These are phyloP conservation scores for Alloteropsis semialata DNA, from an alignment of 176 grass and related monocot species.

Conservation along the genomic window DNA sequence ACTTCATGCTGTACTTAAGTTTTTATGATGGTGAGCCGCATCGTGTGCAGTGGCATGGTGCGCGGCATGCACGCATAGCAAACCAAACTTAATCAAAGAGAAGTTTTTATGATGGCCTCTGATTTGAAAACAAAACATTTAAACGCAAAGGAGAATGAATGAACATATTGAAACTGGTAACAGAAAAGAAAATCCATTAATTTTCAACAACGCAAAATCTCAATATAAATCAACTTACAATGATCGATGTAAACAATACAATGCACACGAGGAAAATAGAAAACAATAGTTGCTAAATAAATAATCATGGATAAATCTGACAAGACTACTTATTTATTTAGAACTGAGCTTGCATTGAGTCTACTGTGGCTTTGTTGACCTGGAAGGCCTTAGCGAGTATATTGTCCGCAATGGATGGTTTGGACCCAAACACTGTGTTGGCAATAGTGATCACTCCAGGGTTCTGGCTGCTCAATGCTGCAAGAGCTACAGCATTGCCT, in stretches of 20 bases:
- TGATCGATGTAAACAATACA: background rate
- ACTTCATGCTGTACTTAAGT: no score
- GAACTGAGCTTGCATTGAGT: background rate
- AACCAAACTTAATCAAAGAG: no score
- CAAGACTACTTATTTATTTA: background rate
- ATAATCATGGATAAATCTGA: background rate
- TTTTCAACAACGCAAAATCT: background rate
- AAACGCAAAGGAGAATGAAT: no score
- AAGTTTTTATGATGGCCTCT: no score
- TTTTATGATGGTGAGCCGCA: no score
- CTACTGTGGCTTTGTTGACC: background rate
- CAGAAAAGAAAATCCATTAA: background rate
- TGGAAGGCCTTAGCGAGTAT: background rate
- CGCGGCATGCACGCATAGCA: no score
- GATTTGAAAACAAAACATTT: no score
- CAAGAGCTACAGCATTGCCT: background rate
- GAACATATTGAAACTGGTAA: background rate
- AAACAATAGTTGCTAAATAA: background rate
- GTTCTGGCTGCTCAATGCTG: background rate
- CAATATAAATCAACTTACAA: background rate
- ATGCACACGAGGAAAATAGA: background rate
- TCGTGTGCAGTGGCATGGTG: no score
- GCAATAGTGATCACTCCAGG: background rate
- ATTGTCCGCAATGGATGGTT: background rate
- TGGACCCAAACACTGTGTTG: background rate